Conservation (phyloP, 176 grass and related monocot species). For the Secale cereale region DNA sequence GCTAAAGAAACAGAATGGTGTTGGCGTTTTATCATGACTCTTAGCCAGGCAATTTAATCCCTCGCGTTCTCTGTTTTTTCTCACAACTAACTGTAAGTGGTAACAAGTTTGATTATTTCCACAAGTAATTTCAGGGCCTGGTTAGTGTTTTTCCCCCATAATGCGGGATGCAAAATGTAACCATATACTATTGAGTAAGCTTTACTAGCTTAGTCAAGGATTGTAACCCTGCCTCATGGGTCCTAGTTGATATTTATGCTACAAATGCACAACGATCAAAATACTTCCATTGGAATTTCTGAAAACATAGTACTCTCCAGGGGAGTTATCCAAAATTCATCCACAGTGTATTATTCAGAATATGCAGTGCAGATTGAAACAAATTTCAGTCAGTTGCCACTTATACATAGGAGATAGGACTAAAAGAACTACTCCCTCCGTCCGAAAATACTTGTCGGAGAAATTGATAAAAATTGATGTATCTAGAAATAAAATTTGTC, state of each 20-base stretch:
- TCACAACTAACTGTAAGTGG: neutral
- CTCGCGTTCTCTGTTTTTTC: neutral
- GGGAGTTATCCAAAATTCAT: neutral
- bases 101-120: neutral
- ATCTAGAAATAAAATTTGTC: too few species aligned
- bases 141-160: neutral
- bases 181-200: neutral
- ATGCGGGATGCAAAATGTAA: neutral
- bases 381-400: neutral
- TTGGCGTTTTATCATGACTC: neutral
- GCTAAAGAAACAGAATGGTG: neutral
- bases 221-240: neutral
- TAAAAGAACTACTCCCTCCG: neutral
- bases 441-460: too few species aligned
- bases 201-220: neutral
- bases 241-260: neutral
- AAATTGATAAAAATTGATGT: too few species aligned
- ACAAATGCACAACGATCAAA: slow-evolving; percentile 1
- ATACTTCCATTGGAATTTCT: neutral
- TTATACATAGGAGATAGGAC: neutral
- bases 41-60: neutral
- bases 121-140: neutral
- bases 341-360: neutral
- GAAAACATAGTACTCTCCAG: neutral
- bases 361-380: neutral